Evolutionary conservation across 108 stramenopile genomes (phyloP).

Genomic region (Nitzschia putrida): DNA sequence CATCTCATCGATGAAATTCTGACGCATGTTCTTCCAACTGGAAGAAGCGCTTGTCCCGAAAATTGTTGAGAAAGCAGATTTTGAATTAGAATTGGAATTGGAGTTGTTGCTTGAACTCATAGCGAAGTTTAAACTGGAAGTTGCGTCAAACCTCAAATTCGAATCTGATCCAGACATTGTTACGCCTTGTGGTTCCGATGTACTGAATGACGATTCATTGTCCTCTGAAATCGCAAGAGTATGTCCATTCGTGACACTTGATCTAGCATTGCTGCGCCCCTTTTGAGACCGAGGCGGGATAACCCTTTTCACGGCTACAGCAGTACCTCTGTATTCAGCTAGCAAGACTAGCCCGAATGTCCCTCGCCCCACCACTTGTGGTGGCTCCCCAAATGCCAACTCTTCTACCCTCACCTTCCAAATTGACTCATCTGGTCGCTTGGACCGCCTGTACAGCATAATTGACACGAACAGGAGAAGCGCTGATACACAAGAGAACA

Average conservation of each 20-base stretch:
- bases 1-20: constrained; percentile 68
- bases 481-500: neutral
- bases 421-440: neutral
- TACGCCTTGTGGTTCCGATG: no score
- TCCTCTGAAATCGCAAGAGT: no score
- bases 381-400: constrained; percentile 46
- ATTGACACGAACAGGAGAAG: neutral
- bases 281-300: constrained; percentile 34
- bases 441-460: neutral
- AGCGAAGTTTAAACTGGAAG: no score
- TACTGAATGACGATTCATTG: no score
- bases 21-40: neutral
- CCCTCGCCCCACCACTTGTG: constrained; percentile 42
- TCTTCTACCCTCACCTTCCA: constrained; percentile 50
- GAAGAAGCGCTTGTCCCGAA: neutral
- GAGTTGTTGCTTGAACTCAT: no score
- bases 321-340: constrained; percentile 45
- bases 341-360: constrained; percentile 46
- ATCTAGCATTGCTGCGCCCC: no score
- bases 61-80: neutral
- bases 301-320: constrained; percentile 49
- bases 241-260: no score
- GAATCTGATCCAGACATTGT: no score
- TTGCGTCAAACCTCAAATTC: no score
- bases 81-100: neutral